A percentile compares a stretch with the other conserved stretches of the same genome.
Evolutionary conservation across 1,139 yeast species (phyloP).

Genomic region (Pichia sp.): DNA sequence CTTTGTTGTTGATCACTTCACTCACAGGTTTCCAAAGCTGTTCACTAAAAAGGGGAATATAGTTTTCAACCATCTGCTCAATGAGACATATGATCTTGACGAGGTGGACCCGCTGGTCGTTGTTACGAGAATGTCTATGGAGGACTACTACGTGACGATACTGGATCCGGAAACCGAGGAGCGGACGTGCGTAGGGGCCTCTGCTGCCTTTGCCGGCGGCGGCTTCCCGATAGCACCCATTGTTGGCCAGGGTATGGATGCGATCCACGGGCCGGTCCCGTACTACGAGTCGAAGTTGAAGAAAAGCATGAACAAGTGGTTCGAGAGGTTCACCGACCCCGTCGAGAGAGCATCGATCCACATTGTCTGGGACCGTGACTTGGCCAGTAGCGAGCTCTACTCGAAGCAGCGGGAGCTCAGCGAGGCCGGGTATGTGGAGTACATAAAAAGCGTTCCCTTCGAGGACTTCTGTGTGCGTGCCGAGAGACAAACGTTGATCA

Average conservation of each 20-base stretch:
- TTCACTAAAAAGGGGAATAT: slow-evolving; percentile 37
- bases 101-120: slow-evolving; percentile 45
- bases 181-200: slow-evolving; percentile 46
- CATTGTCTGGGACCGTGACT: slow-evolving; percentile 48
- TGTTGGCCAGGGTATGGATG: slow-evolving; percentile 43
- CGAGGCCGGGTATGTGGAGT: slow-evolving; percentile 26
- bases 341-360: slow-evolving; percentile 54
- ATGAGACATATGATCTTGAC: slow-evolving; percentile 45
- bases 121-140: slow-evolving; percentile 47
- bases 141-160: slow-evolving; percentile 45
- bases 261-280: slow-evolving; percentile 47
- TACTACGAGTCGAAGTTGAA: slow-evolving; percentile 46
- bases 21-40: slow-evolving; percentile 44
- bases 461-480: slow-evolving; percentile 54
- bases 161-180: slow-evolving; percentile 36
- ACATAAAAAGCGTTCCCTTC: slow-evolving; percentile 32
- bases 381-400: slow-evolving; percentile 40
- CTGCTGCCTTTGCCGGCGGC: slow-evolving; percentile 56
- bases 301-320: slow-evolving; percentile 52
- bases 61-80: slow-evolving; percentile 42
- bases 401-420: slow-evolving; percentile 27
- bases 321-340: slow-evolving; percentile 42
- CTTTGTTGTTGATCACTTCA: slow-evolving; percentile 41
- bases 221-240: slow-evolving; percentile 44
- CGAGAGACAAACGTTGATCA: slow-evolving; percentile 50